These are phyloP conservation scores for Epichloe brachyelytri DNA, from an alignment of 2,329 filamentous ascomycete species.

Conservation along the genomic window DNA sequence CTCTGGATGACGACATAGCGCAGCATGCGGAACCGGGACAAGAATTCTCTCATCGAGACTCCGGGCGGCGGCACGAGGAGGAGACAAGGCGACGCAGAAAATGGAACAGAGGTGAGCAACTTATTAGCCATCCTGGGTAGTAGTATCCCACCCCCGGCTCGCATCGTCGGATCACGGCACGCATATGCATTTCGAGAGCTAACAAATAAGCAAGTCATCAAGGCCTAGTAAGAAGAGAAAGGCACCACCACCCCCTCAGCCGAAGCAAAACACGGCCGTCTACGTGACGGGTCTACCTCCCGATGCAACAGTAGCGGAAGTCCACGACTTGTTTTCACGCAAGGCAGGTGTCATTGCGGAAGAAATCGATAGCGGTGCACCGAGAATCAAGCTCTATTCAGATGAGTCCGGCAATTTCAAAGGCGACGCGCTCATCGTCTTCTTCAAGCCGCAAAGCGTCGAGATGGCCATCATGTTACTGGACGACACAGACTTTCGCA, in stretches of 20 bases:
- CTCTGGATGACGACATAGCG: constrained; percentile 20
- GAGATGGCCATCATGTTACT: constrained; percentile 68
- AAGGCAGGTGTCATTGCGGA: constrained; percentile 89
- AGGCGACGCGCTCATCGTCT: constrained; percentile 84
- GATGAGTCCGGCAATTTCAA: constrained; percentile 78
- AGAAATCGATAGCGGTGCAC: constrained; percentile 76
- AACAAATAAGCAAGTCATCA: constrained; percentile 3
- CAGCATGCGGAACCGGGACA: not conserved
- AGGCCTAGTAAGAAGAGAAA: constrained; percentile 34
- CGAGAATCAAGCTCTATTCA: constrained; percentile 86
- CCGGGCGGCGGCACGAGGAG: constrained; percentile 20
- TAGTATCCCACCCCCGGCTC: no score
- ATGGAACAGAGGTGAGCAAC: constrained; percentile 31
- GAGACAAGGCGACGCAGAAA: constrained; percentile 27
- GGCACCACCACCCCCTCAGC: constrained; percentile 27
- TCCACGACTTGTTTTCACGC: constrained; percentile 67
- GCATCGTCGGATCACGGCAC: no score
- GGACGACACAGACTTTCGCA: constrained; percentile 71
- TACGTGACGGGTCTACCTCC: constrained; percentile 80
- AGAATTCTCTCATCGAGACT: not conserved
- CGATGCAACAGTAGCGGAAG: constrained; percentile 68
- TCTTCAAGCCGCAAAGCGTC: constrained; percentile 92
- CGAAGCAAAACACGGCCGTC: constrained; percentile 70
- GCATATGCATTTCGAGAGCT: not conserved
- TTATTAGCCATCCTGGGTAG: not conserved